Conservation (phyloP, 176 grass and related monocot species). For the Thalia dealbata region DNA sequence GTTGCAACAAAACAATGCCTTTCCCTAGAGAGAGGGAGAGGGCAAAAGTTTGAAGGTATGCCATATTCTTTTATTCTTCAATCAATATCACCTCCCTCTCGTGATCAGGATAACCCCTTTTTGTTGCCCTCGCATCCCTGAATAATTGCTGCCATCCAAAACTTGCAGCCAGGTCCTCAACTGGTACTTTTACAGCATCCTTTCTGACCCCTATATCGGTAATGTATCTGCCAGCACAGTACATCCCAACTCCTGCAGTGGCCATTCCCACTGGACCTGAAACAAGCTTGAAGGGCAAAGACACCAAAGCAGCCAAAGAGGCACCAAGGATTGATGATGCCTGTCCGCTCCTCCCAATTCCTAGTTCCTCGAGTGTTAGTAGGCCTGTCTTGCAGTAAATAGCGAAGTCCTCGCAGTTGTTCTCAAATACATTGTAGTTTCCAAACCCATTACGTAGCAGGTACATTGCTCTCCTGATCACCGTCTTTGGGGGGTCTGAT, state of each 20-base stretch:
- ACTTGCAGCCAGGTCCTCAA: slow-evolving; percentile 51
- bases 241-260: slow-evolving; percentile 84
- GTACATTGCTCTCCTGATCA: slow-evolving; percentile 76
- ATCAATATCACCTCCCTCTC: not conserved
- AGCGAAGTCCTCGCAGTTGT: slow-evolving; percentile 95
- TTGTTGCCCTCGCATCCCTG: not conserved
- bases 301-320: slow-evolving; percentile 68
- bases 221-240: slow-evolving; percentile 81
- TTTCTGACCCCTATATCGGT: slow-evolving; percentile 88
- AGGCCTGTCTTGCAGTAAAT: slow-evolving; percentile 98
- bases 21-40: too few species aligned
- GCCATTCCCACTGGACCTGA: slow-evolving; percentile 82
- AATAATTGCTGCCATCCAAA: slow-evolving; percentile 13
- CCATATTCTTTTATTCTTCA: not conserved
- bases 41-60: too few species aligned
- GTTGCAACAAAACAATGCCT: too few species aligned
- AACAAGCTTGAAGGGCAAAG: slow-evolving; percentile 64
- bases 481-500: slow-evolving; percentile 51
- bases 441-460: slow-evolving; percentile 89
- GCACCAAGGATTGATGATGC: slow-evolving; percentile 62
- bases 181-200: slow-evolving; percentile 64
- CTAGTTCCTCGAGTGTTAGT: slow-evolving; percentile 46
- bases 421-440: slow-evolving; percentile 88
- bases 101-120: not conserved
- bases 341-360: slow-evolving; percentile 83